phyloP scores from a whole-genome alignment of 2,329 filamentous ascomycete species.

The Microsporum audouinii region DNA sequence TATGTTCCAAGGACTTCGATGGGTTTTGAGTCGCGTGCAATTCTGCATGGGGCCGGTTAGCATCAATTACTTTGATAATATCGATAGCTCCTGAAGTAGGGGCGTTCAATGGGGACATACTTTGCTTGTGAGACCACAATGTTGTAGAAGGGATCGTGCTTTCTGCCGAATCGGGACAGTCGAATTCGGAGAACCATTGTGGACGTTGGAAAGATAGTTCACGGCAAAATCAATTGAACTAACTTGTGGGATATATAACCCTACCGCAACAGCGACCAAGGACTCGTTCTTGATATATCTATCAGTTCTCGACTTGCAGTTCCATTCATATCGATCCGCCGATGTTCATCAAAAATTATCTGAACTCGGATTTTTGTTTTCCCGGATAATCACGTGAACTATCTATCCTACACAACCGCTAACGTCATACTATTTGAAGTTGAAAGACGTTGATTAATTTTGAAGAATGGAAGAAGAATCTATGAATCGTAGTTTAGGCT shows the following conservation, averaged over 20 bases:
- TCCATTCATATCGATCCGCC: not conserved
- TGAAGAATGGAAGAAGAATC: not conserved
- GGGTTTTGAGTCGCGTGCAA: conserved; percentile 74
- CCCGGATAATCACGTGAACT: not conserved
- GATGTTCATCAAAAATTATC: not conserved
- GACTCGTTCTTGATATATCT: not conserved
- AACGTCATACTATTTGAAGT: not conserved
- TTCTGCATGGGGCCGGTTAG: conserved; percentile 40
- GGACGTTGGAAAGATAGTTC: conserved; percentile 7
- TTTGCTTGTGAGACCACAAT: conserved; percentile 90
- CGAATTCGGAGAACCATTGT: conserved; percentile 89
- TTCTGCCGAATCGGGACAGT: conserved; percentile 82
- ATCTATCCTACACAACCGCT: not conserved
- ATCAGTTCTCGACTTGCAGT: not conserved
- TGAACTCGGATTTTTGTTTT: not conserved
- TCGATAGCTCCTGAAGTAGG: not conserved
- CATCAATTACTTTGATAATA: not conserved
- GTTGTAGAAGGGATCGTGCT: conserved; percentile 88
- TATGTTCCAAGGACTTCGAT: conserved; percentile 78
- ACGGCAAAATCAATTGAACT: not conserved
- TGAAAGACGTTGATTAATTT: not conserved
- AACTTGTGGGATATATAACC: not conserved
- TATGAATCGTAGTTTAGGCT: not conserved
- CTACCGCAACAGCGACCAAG: not conserved
- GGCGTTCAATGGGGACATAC: conserved; percentile 36